Percentiles rank a stretch among this genome's conserved stretches.
Conservation (phyloP, 106 monocot species). For the Narthecium ossifragum region DNA sequence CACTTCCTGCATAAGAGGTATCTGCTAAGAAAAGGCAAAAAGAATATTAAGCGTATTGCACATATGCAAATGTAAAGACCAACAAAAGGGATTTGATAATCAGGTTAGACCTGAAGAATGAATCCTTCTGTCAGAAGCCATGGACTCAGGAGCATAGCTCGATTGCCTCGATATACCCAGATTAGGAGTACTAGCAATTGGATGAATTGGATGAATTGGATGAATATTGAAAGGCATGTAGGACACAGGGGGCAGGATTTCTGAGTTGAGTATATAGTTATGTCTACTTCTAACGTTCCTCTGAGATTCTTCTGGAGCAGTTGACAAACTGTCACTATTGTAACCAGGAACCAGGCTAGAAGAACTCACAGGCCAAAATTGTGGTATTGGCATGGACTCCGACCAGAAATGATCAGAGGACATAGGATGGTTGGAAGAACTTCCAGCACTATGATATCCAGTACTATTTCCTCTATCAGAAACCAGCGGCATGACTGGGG, state of each 20-base stretch:
- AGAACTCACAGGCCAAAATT: constrained; percentile 12
- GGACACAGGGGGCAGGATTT: constrained; percentile 7
- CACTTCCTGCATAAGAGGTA: constrained; percentile 1
- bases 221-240: constrained; percentile 14
- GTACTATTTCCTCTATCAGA: constrained; percentile 9
- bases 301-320: constrained; percentile 32
- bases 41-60: background rate
- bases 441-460: constrained; percentile 27
- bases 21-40: background rate
- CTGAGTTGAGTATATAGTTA: constrained; percentile 13
- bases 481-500: constrained; percentile 2
- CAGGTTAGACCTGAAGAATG: constrained; percentile 9
- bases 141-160: constrained; percentile 1
- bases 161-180: constrained; percentile 4
- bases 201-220: constrained; percentile 15
- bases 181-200: constrained; percentile 10
- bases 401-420: constrained; percentile 11
- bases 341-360: background rate
- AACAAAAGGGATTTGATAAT: constrained; percentile 9
- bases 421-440: constrained; percentile 23
- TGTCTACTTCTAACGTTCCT: constrained; percentile 59
- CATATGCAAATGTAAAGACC: background rate
- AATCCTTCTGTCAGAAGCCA: constrained; percentile 3
- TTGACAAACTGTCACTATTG: constrained; percentile 9
- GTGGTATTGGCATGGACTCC: constrained; percentile 17